Evolutionary conservation across 2,329 filamentous ascomycete species (phyloP).

Genomic region (Claviceps africana): DNA sequence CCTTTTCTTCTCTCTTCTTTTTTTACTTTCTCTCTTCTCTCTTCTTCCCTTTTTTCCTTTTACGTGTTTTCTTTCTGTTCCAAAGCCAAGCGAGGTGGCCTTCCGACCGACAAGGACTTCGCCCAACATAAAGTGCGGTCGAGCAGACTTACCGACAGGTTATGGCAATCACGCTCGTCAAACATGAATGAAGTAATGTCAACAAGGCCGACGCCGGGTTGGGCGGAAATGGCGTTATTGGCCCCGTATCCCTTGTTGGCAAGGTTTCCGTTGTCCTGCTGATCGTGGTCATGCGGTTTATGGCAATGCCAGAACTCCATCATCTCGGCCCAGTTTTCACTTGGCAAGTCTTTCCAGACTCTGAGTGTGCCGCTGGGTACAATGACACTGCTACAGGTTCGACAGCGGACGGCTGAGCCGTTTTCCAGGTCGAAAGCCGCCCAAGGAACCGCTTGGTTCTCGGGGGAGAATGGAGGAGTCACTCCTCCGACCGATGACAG

Average conservation of each 20-base stretch:
- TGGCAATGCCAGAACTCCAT: slow-evolving; percentile 99
- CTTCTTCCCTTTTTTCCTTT: no score
- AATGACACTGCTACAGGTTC: slow-evolving; percentile 24
- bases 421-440: slow-evolving; percentile 33
- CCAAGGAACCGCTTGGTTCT: slow-evolving; percentile 38
- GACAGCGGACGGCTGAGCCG: slow-evolving; percentile 28
- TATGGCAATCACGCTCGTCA: slow-evolving; percentile 47
- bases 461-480: slow-evolving; percentile 16
- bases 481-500: slow-evolving; percentile 14
- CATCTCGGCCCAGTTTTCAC: slow-evolving; percentile 98
- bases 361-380: slow-evolving; percentile 26
- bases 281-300: slow-evolving; percentile 56
- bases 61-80: neutral
- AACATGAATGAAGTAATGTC: slow-evolving; percentile 69
- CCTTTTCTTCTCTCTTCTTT: neutral
- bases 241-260: slow-evolving; percentile 70
- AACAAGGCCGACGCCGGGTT: slow-evolving; percentile 57
- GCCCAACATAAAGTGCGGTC: no score
- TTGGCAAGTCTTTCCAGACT: slow-evolving; percentile 83
- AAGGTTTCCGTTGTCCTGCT: slow-evolving; percentile 32
- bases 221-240: slow-evolving; percentile 56
- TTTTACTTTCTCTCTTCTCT: neutral
- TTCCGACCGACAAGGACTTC: neutral
- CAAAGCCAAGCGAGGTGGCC: neutral
- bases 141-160: slow-evolving; percentile 21